Percentiles rank a stretch among this genome's conserved stretches.
phyloP scores from a whole-genome alignment of 352 stramenopile species.

The Albugo candida region DNA sequence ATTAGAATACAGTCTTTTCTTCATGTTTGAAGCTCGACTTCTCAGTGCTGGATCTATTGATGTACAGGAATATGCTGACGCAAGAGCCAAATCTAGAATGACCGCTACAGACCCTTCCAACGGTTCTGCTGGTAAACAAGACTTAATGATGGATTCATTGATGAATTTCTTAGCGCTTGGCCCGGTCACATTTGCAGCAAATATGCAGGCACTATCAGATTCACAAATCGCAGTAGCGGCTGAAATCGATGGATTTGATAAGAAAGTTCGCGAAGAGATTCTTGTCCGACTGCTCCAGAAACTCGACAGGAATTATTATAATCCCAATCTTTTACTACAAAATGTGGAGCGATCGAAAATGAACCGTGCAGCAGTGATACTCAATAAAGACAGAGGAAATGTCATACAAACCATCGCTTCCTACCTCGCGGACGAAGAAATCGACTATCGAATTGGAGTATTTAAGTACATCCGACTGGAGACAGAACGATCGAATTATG shows the following conservation, averaged over 20 bases:
- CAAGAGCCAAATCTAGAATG: slow-evolving; percentile 14
- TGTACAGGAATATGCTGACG: slow-evolving; percentile 60
- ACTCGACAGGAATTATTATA: slow-evolving; percentile 65
- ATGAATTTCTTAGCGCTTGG: slow-evolving; percentile 77
- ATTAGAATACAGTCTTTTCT: slow-evolving; percentile 73
- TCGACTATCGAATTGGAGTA: slow-evolving; percentile 64
- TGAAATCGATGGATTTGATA: slow-evolving; percentile 48
- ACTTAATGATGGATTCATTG: slow-evolving; percentile 74
- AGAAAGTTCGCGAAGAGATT: slow-evolving; percentile 58
- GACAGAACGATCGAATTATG: slow-evolving; percentile 24
- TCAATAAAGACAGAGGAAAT: slow-evolving; percentile 65
- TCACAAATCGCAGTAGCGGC: slow-evolving; percentile 14
- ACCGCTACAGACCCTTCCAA: slow-evolving; percentile 21
- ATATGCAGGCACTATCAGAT: background rate
- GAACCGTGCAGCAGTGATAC: slow-evolving; percentile 59
- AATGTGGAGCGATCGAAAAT: slow-evolving; percentile 60
- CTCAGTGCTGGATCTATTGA: slow-evolving; percentile 70
- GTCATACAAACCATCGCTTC: slow-evolving; percentile 57
- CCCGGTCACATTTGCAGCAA: slow-evolving; percentile 19
- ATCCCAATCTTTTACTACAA: slow-evolving; percentile 39
- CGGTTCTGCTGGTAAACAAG: slow-evolving; percentile 11
- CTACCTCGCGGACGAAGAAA: slow-evolving; percentile 59
- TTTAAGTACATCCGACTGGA: slow-evolving; percentile 69
- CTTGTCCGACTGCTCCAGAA: slow-evolving; percentile 70
- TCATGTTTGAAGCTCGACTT: slow-evolving; percentile 78